Evolutionary conservation across 2,329 filamentous ascomycete genomes (phyloP), one percentile per base, ranked within the genome.

Genomic region (Bipolaris bicolor): DNA sequence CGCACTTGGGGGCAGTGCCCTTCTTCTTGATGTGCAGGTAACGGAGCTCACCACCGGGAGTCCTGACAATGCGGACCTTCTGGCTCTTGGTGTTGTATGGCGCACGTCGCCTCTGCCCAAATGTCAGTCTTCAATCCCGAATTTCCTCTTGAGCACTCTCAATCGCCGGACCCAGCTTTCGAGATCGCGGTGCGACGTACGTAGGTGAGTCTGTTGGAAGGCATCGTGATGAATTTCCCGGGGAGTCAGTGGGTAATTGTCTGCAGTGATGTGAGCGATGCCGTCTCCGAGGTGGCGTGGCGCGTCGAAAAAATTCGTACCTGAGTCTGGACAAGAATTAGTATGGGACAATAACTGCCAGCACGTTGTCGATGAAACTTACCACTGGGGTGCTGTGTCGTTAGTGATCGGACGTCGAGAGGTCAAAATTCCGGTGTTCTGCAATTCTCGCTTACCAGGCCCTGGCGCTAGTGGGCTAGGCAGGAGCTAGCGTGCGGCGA

Each of bases 21-120:
- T 89, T 91, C 92, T 99, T 99, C 91, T 98, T 98, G 86, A 97
- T 93, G 90, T 99, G 94, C 76, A 98, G 90, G 80, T 97, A 89
- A 81, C 95, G 89, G 78, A 97, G 89, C 81, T 94, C 88, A 81
- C 95, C 95, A 81, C 95, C 96, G 72, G 96, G 95, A 72, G 95
- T 99, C 88, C 72, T 75, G 69, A 75, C 69, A 62, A 77, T 70
- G 80, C 95, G 90, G 81, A 95, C 94, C 83, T 92, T 92, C 90
- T 99, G 97, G 81, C 91, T 96, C 80, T 86, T 86, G 81, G 94
- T 98, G 89, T 98, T 98, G 91, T 98, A 99, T 80, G 82, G 80
- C 71, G 83, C 81, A 75, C 82, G 79, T 76, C 83, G 80, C 74
- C 83, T 81, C 83, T 84, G 72, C 68, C 63, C 61, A 67, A 3